Percentiles rank a stretch among this genome's conserved stretches.
Evolutionary conservation across 768 basidiomycete species (phyloP).

Genomic region (Tulasnella sp.): DNA sequence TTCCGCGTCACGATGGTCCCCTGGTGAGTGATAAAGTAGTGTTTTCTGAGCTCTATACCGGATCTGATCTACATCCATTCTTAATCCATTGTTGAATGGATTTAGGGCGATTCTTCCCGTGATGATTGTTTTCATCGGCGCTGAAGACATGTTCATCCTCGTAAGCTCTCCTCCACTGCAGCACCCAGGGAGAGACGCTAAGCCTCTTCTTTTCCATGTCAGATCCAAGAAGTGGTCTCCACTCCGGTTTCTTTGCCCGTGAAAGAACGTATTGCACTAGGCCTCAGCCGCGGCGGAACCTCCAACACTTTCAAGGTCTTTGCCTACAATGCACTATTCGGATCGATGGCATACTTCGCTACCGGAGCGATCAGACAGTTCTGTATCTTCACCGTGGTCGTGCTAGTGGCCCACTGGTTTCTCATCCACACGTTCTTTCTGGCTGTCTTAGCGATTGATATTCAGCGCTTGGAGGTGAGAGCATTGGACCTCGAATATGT

Average conservation of each 20-base stretch:
- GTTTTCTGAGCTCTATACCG: neutral
- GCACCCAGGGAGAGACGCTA: neutral
- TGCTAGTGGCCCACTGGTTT: constrained; percentile 95
- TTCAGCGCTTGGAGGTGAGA: constrained; percentile 77
- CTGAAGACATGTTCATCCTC: constrained; percentile 95
- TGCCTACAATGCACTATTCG: constrained; percentile 71
- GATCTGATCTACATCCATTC: too few species aligned
- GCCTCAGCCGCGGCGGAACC: constrained; percentile 78
- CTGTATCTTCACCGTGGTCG: constrained; percentile 86
- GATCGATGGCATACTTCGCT: constrained; percentile 60
- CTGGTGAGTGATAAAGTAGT: constrained; percentile 50
- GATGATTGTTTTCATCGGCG: constrained; percentile 88
- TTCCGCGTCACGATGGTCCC: constrained; percentile 85
- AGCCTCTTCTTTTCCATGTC: constrained; percentile 16
- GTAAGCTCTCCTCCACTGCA: constrained; percentile 33
- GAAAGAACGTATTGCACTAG: constrained; percentile 84
- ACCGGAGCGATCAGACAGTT: constrained; percentile 82
- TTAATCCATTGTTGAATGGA: constrained; percentile 14
- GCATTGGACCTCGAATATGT: neutral
- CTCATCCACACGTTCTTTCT: constrained; percentile 93
- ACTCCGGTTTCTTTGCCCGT: constrained; percentile 81
- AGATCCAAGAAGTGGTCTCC: constrained; percentile 76
- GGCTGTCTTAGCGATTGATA: constrained; percentile 89
- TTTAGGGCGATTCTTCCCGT: constrained; percentile 79
- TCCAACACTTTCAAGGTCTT: constrained; percentile 89